Conservation (phyloP, 2,329 filamentous ascomycete genomes). For the Talaromyces sp. region DNA sequence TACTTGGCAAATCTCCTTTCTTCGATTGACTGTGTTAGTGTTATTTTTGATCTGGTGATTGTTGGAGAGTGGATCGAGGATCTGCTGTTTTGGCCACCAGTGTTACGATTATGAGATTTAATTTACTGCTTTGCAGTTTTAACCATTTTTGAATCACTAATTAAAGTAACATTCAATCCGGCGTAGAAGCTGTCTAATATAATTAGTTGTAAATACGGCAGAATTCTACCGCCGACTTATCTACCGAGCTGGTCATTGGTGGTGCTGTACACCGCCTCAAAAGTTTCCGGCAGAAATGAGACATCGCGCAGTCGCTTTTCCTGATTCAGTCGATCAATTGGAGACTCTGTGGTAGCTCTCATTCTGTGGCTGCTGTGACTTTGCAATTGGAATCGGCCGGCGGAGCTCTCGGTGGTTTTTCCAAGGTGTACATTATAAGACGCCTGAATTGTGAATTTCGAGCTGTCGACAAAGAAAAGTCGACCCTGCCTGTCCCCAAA, state of each 20-base stretch:
- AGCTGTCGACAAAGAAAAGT: neutral
- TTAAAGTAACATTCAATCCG: neutral
- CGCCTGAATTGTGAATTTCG: neutral
- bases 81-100: neutral
- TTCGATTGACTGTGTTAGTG: conserved; percentile 10
- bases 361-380: neutral
- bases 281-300: neutral
- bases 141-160: too few species aligned
- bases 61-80: neutral
- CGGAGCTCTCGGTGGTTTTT: neutral
- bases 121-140: neutral
- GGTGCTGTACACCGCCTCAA: neutral
- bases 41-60: conserved; percentile 8
- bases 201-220: neutral
- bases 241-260: neutral
- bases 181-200: too few species aligned
- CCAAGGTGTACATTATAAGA: neutral
- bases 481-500: neutral
- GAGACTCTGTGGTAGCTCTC: neutral
- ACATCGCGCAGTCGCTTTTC: neutral
- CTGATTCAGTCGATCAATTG: neutral
- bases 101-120: neutral
- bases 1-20: conserved; percentile 12
- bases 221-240: neutral
- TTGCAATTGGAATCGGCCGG: neutral